Percentiles rank a stretch among this genome's conserved stretches.
These are phyloP conservation scores for Verticillium nubilum DNA, from an alignment of 2,329 filamentous ascomycete species.

Conservation along the genomic window DNA sequence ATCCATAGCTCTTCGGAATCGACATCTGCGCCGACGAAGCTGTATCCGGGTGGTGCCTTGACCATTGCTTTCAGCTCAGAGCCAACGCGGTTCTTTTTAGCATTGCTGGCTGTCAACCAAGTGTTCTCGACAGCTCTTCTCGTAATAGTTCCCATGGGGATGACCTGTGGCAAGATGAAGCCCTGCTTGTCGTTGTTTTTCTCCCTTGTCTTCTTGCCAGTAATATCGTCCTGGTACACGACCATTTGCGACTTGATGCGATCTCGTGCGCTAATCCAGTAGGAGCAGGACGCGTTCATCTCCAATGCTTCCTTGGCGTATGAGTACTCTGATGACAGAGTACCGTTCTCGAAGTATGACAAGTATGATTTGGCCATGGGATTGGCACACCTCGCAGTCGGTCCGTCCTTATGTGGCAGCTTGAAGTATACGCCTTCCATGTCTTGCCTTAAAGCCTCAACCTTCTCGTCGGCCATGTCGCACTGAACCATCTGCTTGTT, in stretches of 20 bases:
- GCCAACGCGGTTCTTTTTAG: conserved; percentile 90
- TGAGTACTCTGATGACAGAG: conserved; percentile 76
- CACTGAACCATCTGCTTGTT: conserved; percentile 69
- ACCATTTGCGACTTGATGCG: conserved; percentile 94
- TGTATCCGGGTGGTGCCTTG: conserved; percentile 81
- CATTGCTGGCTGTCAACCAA: conserved; percentile 96
- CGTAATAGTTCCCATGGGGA: conserved; percentile 97
- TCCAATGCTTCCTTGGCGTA: conserved; percentile 94
- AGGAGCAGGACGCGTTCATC: conserved; percentile 98
- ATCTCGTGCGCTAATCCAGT: conserved; percentile 96
- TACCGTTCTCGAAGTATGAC: conserved; percentile 84
- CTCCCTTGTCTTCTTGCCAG: conserved; percentile 13
- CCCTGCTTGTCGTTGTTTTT: conserved; percentile 39
- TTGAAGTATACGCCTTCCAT: conserved; percentile 72
- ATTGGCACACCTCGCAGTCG: conserved; percentile 73
- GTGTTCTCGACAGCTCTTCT: conserved; percentile 93
- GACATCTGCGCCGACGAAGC: conserved; percentile 93
- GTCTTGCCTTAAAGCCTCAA: conserved; percentile 61
- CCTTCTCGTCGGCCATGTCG: conserved; percentile 71
- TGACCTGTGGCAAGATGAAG: conserved; percentile 90
- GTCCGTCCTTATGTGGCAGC: conserved; percentile 92
- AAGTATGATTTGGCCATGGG: conserved; percentile 91
- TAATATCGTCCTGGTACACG: conserved; percentile 68
- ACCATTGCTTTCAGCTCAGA: conserved; percentile 98
- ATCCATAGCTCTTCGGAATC: conserved; percentile 99